Base-by-base conservation (phyloP, 78 protist species). In the Dictyostelium firmibasis region DNA sequence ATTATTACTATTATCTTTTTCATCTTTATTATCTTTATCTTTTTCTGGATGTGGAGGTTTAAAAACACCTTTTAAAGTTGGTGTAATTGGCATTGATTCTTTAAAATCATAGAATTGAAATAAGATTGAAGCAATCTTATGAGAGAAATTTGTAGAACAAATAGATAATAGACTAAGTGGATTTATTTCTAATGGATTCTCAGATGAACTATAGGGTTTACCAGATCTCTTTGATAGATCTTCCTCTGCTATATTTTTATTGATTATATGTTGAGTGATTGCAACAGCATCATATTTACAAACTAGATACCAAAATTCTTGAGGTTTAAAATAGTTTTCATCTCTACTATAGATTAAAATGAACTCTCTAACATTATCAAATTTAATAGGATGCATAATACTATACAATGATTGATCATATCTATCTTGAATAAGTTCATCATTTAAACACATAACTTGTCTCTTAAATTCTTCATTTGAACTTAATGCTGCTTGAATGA, bases 61-160 rank as follows among this genome's bases (percentile, higher is more conserved):
- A 29, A 33, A 31, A 72, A 72, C 43, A 72, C 79, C 79, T 7
- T 18, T 16, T 33, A 72, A 33, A 16, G 2, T 29, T 2, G 2
- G 18, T 33, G 10, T 72, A 5, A 20, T 72, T 33, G 79, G 79
- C 79, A 72, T 72, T 72, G 79, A 72, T 16, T 72, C 79, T 72
- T 72, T 72, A 72, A 72, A 72, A 72, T 72, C 79, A 72, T 72
- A 72, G 33, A 72, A 33, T 72, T 72, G 79, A 18, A 72, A 72
- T 72, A 72, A 16, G 0, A 72, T 16, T 29, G 36, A 31, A 13
- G 79, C 79, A 16, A 72, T 72, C 33, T 72, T 72, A 72, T 16
- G 35, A 33, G 38, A 29, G 44, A 72, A 72, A 72, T 72, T 72
- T 72, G 44, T 27, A 31, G 79, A 72, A 72, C 79, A 72, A 72